phyloP scores from a whole-genome alignment of 108 stramenopile genomes.

The Nitzschia sp. region DNA sequence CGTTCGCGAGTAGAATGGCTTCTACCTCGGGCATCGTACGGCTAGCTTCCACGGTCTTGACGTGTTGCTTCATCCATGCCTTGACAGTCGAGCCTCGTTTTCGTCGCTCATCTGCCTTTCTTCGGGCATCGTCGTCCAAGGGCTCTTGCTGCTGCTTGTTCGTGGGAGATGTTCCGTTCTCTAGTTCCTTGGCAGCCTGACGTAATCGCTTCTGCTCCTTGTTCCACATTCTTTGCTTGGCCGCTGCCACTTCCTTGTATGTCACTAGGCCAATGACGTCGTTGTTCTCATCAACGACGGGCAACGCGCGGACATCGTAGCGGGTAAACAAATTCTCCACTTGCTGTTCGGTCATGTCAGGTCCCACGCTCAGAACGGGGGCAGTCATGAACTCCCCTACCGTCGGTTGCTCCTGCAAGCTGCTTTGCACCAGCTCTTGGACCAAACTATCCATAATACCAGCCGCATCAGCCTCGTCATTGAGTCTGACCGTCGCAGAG shows the following conservation, averaged over 20 bases:
- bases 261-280: constrained; percentile 85
- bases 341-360: constrained; percentile 83
- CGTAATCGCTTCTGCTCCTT: constrained; percentile 75
- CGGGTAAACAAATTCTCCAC: constrained; percentile 85
- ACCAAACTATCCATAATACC: constrained; percentile 68
- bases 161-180: constrained; percentile 19
- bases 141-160: constrained; percentile 37
- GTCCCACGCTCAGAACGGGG: constrained; percentile 71
- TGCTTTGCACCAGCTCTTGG: constrained; percentile 70
- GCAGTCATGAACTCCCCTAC: constrained; percentile 89
- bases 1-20: constrained; percentile 74
- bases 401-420: constrained; percentile 61
- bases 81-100: constrained; percentile 73
- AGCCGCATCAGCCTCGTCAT: constrained; percentile 69
- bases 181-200: constrained; percentile 26
- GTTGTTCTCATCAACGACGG: constrained; percentile 83
- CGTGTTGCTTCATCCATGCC: constrained; percentile 92
- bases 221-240: constrained; percentile 80
- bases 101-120: constrained; percentile 47
- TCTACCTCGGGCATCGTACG: constrained; percentile 86
- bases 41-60: constrained; percentile 69
- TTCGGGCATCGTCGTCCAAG: constrained; percentile 37
- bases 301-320: constrained; percentile 85
- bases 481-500: constrained; percentile 76
- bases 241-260: constrained; percentile 89